Percentiles rank a stretch among this genome's conserved stretches.
phyloP scores from a whole-genome alignment of 352 stramenopile genomes.

The Globisporangium irregulare region DNA sequence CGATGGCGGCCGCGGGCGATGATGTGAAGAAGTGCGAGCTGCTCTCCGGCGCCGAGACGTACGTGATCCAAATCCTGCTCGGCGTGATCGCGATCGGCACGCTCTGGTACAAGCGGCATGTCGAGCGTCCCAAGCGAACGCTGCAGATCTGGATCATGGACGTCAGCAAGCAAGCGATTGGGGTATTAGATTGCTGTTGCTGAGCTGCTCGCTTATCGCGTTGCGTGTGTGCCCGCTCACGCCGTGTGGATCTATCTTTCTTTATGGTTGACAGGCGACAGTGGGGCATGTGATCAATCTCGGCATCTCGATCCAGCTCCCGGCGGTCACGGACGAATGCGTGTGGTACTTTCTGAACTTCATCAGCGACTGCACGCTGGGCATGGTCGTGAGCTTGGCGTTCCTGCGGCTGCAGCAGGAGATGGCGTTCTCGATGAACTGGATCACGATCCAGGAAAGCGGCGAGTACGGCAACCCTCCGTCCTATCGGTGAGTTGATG shows the following conservation, averaged over 20 bases:
- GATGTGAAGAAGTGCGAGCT: conserved; percentile 46
- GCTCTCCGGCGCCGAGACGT: conserved; percentile 65
- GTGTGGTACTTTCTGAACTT: conserved; percentile 89
- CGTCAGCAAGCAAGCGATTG: conserved; percentile 82
- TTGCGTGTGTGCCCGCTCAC: neutral
- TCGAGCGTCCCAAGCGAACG: conserved; percentile 63
- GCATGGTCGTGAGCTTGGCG: conserved; percentile 71
- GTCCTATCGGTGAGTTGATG: conserved; percentile 37
- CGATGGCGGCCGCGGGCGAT: conserved; percentile 14
- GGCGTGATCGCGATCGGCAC: conserved; percentile 61
- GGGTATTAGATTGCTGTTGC: conserved; percentile 19
- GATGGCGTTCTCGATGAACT: conserved; percentile 68
- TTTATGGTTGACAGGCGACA: conserved; percentile 28
- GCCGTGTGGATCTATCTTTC: neutral
- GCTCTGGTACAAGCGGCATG: conserved; percentile 84
- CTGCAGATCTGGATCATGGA: conserved; percentile 80
- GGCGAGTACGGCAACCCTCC: conserved; percentile 75
- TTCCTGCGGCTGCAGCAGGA: conserved; percentile 77
- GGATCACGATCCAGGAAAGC: conserved; percentile 70
- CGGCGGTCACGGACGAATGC: conserved; percentile 79
- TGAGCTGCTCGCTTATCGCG: neutral
- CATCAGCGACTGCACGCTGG: conserved; percentile 75
- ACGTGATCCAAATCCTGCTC: conserved; percentile 68
- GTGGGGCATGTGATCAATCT: conserved; percentile 75
- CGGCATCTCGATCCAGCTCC: conserved; percentile 61